Evolutionary conservation across 768 basidiomycete genomes (phyloP), one percentile per base, ranked within the genome.

Genomic region (Sporobolomyces pararoseus): DNA sequence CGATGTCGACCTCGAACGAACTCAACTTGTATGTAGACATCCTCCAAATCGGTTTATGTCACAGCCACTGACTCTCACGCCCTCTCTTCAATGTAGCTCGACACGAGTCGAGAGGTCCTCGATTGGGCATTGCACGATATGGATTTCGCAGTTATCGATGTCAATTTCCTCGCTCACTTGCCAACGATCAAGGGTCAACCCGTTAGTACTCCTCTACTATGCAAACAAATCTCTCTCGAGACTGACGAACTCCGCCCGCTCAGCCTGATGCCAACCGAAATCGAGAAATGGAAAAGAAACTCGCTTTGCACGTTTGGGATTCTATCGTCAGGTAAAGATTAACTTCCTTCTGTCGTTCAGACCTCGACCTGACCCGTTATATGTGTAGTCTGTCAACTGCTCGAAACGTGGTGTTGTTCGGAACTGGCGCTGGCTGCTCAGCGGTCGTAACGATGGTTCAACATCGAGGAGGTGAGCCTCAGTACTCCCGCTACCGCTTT

Each of bases 221-320:
- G 35, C 46, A 14, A 47, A 6, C 46, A 7, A 31, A 25, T 27
- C 23, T 9, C 21, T 12, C 14, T 29, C 3, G 16, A 2, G 78
- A 47, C n/a, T 29, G 50, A n/a, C 59, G 42, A 27, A 39, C 13
- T n/a, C n/a, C n/a, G 55, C 14, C 10, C 32, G 44, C 39, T 29
- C 51, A 64, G 78, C 70, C 51, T 46, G 75, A 75, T 59, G 70
- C 64, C 2, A 50, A 39, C 35, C 55, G 69, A 70, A 75, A 75
- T 70, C 69, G 37, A 29, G 73, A 68, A 29, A 58, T 60, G 65
- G 79, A 77, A 78, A 74, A 78, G 55, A 85, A 89, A 34, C 80
- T 94, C 29, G 78, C 95, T 66, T 83, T 83, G 5, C 95, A 97
- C 78, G 79, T 98, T 16, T 99, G 96, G 96, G 95, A 98, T 79